Evolutionary conservation across 1,284 basidiomycete species (phyloP), one percentile per base, ranked within the genome.

Genomic region (Rhodotorula sp.): DNA sequence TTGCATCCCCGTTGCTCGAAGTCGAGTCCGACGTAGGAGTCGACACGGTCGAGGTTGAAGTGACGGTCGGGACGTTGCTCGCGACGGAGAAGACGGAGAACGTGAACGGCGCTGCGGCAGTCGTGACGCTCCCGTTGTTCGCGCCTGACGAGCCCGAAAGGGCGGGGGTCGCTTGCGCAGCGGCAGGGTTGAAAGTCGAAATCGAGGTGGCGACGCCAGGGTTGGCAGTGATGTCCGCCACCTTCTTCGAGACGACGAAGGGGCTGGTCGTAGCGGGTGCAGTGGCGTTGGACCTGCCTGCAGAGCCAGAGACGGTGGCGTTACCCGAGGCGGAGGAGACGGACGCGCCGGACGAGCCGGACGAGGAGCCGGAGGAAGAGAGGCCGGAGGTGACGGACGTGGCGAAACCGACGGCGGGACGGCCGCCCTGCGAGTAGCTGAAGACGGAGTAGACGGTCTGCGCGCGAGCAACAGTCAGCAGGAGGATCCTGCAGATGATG

Each of bases 341-440:
- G 18, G 63, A 55, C 20, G 59, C 37, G 40, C 34, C 10, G 11
- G 56, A 59, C 16, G 50, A 22, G 28, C 28, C 40, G 2, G 34
- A 28, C 20, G 67, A 61, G 8, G 59, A 30, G 37, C 54, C 44
- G 5, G 59, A 37, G 16, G 59, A 3, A 10, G 59, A 54, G 28
- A 60, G 34, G 10, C 66, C 71, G 6, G 66, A 58, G 5, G 72
- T 74, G 50, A 64, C 55, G 11, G 69, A 71, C 13, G 46, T 40
- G 13, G 72, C 73, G 51, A 75, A 73, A 2, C 71, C 73, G 55
- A 75, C 73, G 8, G 73, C 71, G 9, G 73, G 73, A 2, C 59
- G 24, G 26, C 73, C 73, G 55, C 63, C 65, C 15, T 71, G 62
- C n/a, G 71, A 73, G 69, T 75, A 75, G 22, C 62, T 60, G 59